Evolutionary conservation across 1,284 basidiomycete genomes (phyloP), one percentile per base, ranked within the genome.

Genomic region (Spongiforma sp.): DNA sequence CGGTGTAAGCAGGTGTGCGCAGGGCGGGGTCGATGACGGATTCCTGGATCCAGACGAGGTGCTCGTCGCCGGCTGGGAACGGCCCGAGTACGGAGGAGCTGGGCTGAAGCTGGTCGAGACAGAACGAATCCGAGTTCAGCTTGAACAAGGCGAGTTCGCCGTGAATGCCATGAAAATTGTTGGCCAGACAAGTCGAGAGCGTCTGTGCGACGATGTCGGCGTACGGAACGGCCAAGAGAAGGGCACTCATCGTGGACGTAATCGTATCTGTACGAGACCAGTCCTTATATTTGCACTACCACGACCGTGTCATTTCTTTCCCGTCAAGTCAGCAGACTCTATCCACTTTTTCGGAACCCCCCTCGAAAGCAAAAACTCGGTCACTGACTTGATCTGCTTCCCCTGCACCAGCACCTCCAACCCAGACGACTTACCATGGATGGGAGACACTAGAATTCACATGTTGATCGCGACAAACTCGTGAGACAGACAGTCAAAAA

Each of bases 291-390:
- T 37, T 30, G 14, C 28, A 14, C 26, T 12, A 30, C n/a, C 28
- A 33, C 52, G 11, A 28, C n/a, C n/a, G n/a, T n/a, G 21, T 53
- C 52, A 68, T 57, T 77, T 75, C 60, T 74, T 77, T 15, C 61
- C 55, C 4, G 46, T 46, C 62, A 61, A n/a, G 19, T 68, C 71
- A 8, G 46, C 75, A 4, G 83, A 79, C 71, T 87, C 85, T 62
- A 96, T 90, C 89, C 91, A 95, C 71, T 83, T 84, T 79, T 90
- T 91, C 28, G 94, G 93, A 43, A 96, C 85, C 0, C 94, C 93
- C 55, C 56, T 71, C 34, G 79, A 83, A 3, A 85, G 72, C 48
- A 96, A 77, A 64, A 93, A 84, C 14, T 91, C 89, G 19, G 82
- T 81, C 19, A 94, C 89, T 2, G 82, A 79, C 69, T 87, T 86